A percentile compares a stretch with the other conserved stretches of the same genome.
These are phyloP conservation scores for peach (Prunus persica) DNA, from an alignment of 306 rosid genomes.

Conservation along the genomic window Prunus_persica_NCBIv2 NC_034011.1:21923501-21924000, in stretches of 20 bases:
- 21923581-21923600: background rate
- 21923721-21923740: slow-evolving; percentile 98
- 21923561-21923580: background rate
- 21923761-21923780: slow-evolving; percentile 85
- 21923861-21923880: background rate
- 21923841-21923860: slow-evolving; percentile 20
- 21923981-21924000: slow-evolving; percentile 78
- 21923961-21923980: slow-evolving; percentile 89
- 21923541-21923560: slow-evolving; percentile 7
- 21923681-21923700: slow-evolving; percentile 84
- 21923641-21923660: slow-evolving; percentile 74
- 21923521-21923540: slow-evolving; percentile 69
- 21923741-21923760: slow-evolving; percentile 78
- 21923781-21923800: slow-evolving; percentile 78
- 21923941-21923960: slow-evolving; percentile 91
- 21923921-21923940: slow-evolving; percentile 95
- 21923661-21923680: slow-evolving; percentile 98
- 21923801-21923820: slow-evolving; percentile 87
- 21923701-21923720: slow-evolving; percentile 95
- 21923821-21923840: slow-evolving; percentile 76
- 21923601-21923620: background rate
- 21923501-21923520: slow-evolving; percentile 91
- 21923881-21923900: slow-evolving; percentile 9
- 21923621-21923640: slow-evolving; percentile 8
- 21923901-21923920: slow-evolving; percentile 64